Base-by-base conservation (phyloP, 306 rosid genomes). In the Vachellia pachyceras region DNA sequence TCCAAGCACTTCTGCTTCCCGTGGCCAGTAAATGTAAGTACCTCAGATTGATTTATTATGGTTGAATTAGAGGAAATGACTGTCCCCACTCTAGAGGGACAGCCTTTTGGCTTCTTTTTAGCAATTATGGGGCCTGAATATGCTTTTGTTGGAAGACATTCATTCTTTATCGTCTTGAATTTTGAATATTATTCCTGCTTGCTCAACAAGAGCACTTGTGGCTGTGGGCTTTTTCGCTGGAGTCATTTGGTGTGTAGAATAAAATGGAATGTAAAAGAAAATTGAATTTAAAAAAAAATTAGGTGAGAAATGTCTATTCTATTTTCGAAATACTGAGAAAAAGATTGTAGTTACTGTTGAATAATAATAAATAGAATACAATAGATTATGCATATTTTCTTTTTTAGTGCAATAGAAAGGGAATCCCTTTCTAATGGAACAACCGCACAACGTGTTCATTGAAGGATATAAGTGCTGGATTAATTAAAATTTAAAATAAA, bases 21-120 rank as follows among this genome's bases (percentile, higher is more conserved):
- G 35, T 91, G 95, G 97, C 94, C 95, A 5, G 94, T 93, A 65
- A 93, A 93, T 87, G 97, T 89, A 69, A 88, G 94, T 73, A 35
- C n/a, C 76, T 36, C 20, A n/a, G 22, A 55, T 37, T 52, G 36
- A 18, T 37, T 20, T n/a, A 55, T 10, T 13, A 55, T 37, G 50
- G 13, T 74, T 74, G 37, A 74, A 20, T 50, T 37, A 20, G 41
- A 10, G 36, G 42, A 39, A 52, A n/a, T 37, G 72, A 1, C 47
- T 66, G 4, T 9, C 49, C 33, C 49, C 49, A 9, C 50, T 18
- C 23, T 67, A 39, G 23, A 39, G 72, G 72, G 72, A 67, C 47
- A n/a, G 41, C 49, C 25, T n/a, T 40, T 22, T 69, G 14, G 72
- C 44, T 67, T 67, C 72, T 40, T 64, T n/a, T 64, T 14, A 35